Percentiles rank a stretch among this genome's conserved stretches.
phyloP scores from a whole-genome alignment of 768 basidiomycete species.

The Rhodotorula toruloides region DNA sequence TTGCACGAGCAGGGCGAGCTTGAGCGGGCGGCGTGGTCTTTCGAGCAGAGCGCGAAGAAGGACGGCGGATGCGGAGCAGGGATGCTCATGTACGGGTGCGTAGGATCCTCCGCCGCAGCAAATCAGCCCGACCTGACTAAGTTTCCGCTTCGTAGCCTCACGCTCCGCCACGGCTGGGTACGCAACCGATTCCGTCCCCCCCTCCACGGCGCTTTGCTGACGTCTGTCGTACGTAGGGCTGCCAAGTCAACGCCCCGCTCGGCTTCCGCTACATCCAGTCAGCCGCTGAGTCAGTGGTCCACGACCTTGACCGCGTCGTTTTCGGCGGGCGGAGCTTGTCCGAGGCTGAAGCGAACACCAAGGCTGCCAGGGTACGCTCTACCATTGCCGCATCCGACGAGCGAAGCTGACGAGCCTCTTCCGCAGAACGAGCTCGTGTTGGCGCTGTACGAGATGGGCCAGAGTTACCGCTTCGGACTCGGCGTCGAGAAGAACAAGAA shows the following conservation, averaged over 20 bases:
- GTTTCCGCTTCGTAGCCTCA: constrained; percentile 46
- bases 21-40: constrained; percentile 40
- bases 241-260: constrained; percentile 64
- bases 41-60: constrained; percentile 45
- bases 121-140: no score
- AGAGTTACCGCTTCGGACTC: constrained; percentile 90
- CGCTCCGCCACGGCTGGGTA: constrained; percentile 84
- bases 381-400: background rate
- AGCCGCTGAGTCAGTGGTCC: constrained; percentile 74
- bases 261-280: constrained; percentile 77
- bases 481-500: constrained; percentile 79
- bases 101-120: background rate
- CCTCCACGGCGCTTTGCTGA: background rate
- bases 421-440: constrained; percentile 70
- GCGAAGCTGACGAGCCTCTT: no score
- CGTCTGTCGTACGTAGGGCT: constrained; percentile 26
- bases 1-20: constrained; percentile 43
- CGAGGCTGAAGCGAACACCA: constrained; percentile 50
- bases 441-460: constrained; percentile 85
- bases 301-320: constrained; percentile 64
- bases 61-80: constrained; percentile 78
- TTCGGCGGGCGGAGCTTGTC: constrained; percentile 46
- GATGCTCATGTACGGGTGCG: constrained; percentile 80
- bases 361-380: constrained; percentile 54
- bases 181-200: constrained; percentile 44